Conservation (phyloP, 352 stramenopile genomes). For the Blastocystis sp. region DNA sequence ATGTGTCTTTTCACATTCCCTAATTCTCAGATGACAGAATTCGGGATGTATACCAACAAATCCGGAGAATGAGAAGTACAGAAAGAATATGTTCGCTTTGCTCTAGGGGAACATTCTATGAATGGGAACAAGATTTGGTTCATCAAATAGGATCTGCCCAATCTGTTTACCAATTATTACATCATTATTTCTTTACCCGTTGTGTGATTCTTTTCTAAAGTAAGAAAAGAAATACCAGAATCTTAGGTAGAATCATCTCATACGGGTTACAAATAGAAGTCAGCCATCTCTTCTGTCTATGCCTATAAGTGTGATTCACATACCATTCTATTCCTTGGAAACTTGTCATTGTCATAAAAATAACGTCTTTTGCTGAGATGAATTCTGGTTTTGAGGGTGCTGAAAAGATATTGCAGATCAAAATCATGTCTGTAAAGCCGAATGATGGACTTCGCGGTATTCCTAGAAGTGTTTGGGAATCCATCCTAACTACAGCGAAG, state of each 20-base stretch:
- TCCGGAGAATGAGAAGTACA: no score
- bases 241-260: not conserved
- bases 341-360: not conserved
- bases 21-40: no score
- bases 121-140: no score
- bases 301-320: not conserved
- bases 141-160: no score
- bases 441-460: slow-evolving; percentile 82
- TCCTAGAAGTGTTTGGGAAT: slow-evolving; percentile 77
- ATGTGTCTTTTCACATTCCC: no score
- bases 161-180: not conserved
- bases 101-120: no score
- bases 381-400: slow-evolving; percentile 84
- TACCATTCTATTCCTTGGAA: not conserved
- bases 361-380: slow-evolving; percentile 31
- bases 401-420: slow-evolving; percentile 90
- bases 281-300: not conserved
- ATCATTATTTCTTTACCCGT: not conserved
- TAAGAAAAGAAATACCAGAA: not conserved
- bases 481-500: slow-evolving; percentile 83
- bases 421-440: slow-evolving; percentile 74
- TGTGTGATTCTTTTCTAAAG: not conserved
- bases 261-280: not conserved
- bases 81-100: no score
- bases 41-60: no score